Evolutionary conservation across 345 rosid genomes (phyloP).

Genomic region (Lepidium didymum): DNA sequence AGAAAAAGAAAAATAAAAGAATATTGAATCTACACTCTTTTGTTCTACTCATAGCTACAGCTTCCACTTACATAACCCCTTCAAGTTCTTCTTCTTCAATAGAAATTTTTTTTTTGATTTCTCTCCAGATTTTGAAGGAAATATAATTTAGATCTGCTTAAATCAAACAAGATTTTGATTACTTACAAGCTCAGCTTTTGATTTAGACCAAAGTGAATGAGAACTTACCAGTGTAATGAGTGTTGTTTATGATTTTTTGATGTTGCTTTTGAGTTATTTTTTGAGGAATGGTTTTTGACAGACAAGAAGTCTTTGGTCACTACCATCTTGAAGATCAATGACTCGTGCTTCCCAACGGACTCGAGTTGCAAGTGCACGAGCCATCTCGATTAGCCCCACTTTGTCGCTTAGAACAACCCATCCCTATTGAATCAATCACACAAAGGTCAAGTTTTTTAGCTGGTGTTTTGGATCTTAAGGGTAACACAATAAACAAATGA

Average conservation of each 20-base stretch:
- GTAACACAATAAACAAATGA: not conserved
- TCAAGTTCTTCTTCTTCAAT: conserved; percentile 6
- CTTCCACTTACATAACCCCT: conserved; percentile 24
- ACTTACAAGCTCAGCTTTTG: not conserved
- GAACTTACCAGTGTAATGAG: conserved; percentile 22
- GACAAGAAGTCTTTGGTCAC: conserved; percentile 90
- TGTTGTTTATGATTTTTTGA: conserved; percentile 11
- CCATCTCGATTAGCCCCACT: conserved; percentile 71
- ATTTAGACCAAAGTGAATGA: not conserved
- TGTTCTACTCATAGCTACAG: conserved; percentile 27
- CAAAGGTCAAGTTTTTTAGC: not conserved
- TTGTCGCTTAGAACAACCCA: conserved; percentile 84
- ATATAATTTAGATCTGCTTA: conserved; percentile 11
- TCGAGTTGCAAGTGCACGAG: conserved; percentile 63
- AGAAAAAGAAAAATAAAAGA: conserved; percentile 20
- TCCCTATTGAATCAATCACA: conserved; percentile 45
- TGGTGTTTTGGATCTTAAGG: not conserved
- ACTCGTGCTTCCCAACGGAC: conserved; percentile 98
- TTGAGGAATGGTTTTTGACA: conserved; percentile 86
- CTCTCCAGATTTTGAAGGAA: conserved; percentile 16
- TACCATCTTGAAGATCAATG: conserved; percentile 89
- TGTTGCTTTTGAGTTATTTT: conserved; percentile 41
- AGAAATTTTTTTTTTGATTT: not conserved
- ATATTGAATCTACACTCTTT: conserved; percentile 23
- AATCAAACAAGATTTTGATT: not conserved